Evolutionary conservation across 306 rosid genomes (phyloP), one percentile per base, ranked within the genome.

Genomic region (Cucurbita moschata): DNA sequence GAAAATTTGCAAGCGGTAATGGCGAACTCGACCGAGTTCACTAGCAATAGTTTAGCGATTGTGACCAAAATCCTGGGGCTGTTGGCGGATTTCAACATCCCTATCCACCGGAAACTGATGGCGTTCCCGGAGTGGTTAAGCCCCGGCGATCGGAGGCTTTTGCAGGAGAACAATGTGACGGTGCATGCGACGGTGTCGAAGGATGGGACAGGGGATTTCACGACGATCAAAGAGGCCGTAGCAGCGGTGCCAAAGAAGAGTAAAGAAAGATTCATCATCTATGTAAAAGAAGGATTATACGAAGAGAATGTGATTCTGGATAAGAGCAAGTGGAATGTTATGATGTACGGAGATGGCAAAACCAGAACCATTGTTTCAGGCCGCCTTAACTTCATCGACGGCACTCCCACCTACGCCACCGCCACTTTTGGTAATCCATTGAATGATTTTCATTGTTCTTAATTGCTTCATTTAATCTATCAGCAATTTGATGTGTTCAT

Each of bases 41-140:
- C 86, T 1, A 94, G 98, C 58, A 94, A 94, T 56, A 89, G 97
- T 26, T 81, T 94, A 83, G 97, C 98, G 8, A 88, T 94, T n/a
- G 96, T 82, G 2, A 78, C 90, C 1, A 86, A 61, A 75, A 77
- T 94, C 38, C 37, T 94, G 0, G 50, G 84, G 5, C 2, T 86
- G 4, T 49, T 90, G 10, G 58, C 90, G 2, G 59, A 65, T 43
- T 77, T 87, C 61, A 73, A 80, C 71, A n/a, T 74, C 46, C 86
- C 96, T 38, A 53, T 75, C 13, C 97, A 83, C 68, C 87, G 98
- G 77, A 79, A 87, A 73, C 55, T 90, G 21, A 80, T 93, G 16
- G 89, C 77, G 61, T 72, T 90, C 21, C 97, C 97, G 15, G 82
- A 15, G n/a, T 94, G 98, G 98, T 76, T 94, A 1, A 83, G 90